phyloP scores from a whole-genome alignment of 441 rosid genomes.

The Euphorbia corollata region DNA sequence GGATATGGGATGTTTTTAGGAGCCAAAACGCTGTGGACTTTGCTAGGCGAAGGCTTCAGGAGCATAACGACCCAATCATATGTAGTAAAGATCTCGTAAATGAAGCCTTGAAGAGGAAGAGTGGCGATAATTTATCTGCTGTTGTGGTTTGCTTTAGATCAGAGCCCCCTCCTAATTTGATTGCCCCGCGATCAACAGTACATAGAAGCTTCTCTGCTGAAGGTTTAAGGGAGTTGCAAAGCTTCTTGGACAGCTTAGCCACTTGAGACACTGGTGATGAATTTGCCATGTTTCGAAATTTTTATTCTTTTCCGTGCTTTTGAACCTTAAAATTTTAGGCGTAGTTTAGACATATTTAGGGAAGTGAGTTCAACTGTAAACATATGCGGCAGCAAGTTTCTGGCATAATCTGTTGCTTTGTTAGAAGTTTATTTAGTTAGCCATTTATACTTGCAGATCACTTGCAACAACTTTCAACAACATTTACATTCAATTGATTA shows the following conservation, averaged over 20 bases:
- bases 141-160: slow-evolving; percentile 70
- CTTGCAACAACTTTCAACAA: no score
- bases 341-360: slow-evolving; percentile 23
- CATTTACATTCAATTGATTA: no score
- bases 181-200: slow-evolving; percentile 56
- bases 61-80: slow-evolving; percentile 66
- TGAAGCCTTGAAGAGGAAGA: slow-evolving; percentile 81
- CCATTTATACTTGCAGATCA: neutral
- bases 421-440: slow-evolving; percentile 13
- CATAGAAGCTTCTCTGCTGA: slow-evolving; percentile 67
- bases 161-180: slow-evolving; percentile 55
- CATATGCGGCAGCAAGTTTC: slow-evolving; percentile 35
- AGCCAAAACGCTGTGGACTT: slow-evolving; percentile 88
- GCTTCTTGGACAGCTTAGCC: slow-evolving; percentile 53
- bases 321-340: neutral
- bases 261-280: slow-evolving; percentile 29
- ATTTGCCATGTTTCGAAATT: neutral
- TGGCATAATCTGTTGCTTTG: slow-evolving; percentile 19
- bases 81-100: slow-evolving; percentile 70
- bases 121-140: slow-evolving; percentile 64
- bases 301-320: neutral
- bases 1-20: slow-evolving; percentile 84
- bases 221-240: slow-evolving; percentile 61
- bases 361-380: slow-evolving; percentile 44
- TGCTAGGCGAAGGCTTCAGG: slow-evolving; percentile 69